Base-by-base conservation (phyloP, 768 basidiomycete genomes). In the Termitomyces sp. region DNA sequence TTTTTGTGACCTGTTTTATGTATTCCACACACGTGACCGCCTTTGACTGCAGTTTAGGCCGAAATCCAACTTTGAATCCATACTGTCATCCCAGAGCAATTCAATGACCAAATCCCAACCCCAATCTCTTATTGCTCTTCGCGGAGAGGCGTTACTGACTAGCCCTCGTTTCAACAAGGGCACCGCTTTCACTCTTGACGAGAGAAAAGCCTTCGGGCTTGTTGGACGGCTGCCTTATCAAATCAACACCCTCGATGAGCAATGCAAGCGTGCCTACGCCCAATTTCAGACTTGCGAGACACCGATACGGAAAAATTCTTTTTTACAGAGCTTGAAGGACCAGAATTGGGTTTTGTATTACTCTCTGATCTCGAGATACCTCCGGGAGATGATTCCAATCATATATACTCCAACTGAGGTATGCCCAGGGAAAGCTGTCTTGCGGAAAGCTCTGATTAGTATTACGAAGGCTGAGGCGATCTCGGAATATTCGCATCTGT, bases 261-360 rank as follows among this genome's bases (percentile, higher is more conserved):
- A 95, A 67, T 86, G 86, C 64, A 71, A 76, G 32, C 78, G 92
- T 22, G 92, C 92, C 0, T 91, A 89, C 60, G 78, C 77, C 31
- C 91, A 92, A 66, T 74, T 86, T 3, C 50, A 67, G 39, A 52
- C 64, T 16, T 68, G 69, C 5, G 69, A 72, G 8, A 63, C 68
- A 5, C 65, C 73, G 3, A 72, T 79, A 34, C 53, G 76, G 52
- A 88, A 90, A 76, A 92, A 92, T 67, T 81, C 84, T 1, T 94
- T 94, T 67, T 63, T 89, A 60, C 86, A 87, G 71, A 86, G 84
- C 57, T 66, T 90, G 65, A 88, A 87, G 70, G 85, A 83, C 31
- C 90, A 92, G 77, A 92, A 91, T 62, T 84, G 85, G 84, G 86
- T 88, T 1, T 74, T 94, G 22, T 94, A 90, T 72, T 94, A 88